Evolutionary conservation across 1,284 basidiomycete species (phyloP).

Genomic region (Xanthoconium separans): DNA sequence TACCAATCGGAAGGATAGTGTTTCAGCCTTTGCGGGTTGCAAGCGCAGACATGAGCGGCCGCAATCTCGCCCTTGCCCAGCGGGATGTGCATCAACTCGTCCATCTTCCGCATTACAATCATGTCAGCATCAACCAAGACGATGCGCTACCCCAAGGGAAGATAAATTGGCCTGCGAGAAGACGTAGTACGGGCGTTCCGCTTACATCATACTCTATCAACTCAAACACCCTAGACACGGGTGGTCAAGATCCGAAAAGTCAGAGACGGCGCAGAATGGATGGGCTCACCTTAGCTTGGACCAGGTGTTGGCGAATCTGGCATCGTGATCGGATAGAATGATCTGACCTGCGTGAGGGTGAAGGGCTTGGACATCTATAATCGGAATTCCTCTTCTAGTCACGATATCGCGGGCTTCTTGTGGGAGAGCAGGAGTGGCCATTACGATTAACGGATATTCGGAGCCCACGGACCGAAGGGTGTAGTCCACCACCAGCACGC

Average conservation of each 20-base stretch:
- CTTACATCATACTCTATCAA: constrained; percentile 74
- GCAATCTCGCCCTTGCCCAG: constrained; percentile 75
- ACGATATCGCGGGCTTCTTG: constrained; percentile 56
- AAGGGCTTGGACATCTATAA: constrained; percentile 62
- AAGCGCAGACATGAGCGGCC: constrained; percentile 87
- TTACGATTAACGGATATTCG: constrained; percentile 78
- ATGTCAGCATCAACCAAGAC: constrained; percentile 92
- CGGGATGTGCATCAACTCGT: constrained; percentile 80
- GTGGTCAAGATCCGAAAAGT: background rate
- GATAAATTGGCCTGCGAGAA: background rate
- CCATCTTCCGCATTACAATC: constrained; percentile 86
- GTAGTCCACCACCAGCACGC: constrained; percentile 70
- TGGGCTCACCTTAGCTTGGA: constrained; percentile 75
- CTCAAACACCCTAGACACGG: constrained; percentile 33
- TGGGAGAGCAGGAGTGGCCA: constrained; percentile 69
- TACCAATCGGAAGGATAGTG: constrained; percentile 93
- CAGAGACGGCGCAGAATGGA: constrained; percentile 58
- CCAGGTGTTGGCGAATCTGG: constrained; percentile 85
- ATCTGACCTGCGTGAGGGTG: constrained; percentile 53
- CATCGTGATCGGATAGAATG: constrained; percentile 50
- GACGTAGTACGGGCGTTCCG: background rate
- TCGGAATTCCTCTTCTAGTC: constrained; percentile 48
- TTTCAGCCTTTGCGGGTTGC: constrained; percentile 81
- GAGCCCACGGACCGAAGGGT: constrained; percentile 64
- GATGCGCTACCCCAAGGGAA: constrained; percentile 54